phyloP scores from a whole-genome alignment of 805 yeast species.

The Schizosaccharomyces osmophilus region DNA sequence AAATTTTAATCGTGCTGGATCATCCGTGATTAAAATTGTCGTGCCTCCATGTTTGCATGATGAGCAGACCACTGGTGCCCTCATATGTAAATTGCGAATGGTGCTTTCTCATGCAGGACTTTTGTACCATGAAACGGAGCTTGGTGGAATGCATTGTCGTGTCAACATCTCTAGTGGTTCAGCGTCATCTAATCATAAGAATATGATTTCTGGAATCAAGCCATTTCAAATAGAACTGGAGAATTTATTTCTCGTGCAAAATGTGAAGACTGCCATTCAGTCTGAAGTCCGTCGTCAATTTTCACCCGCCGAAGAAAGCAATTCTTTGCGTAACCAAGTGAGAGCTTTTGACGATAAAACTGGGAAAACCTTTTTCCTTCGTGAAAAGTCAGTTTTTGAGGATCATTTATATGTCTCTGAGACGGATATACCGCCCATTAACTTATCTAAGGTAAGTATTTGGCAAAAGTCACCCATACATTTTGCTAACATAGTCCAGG shows the following conservation, averaged over 20 bases:
- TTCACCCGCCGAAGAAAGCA: conserved; percentile 19
- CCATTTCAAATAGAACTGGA: neutral
- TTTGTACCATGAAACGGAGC: conserved; percentile 75
- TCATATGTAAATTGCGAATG: conserved; percentile 57
- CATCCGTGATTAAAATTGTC: conserved; percentile 73
- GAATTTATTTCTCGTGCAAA: neutral
- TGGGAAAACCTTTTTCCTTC: conserved; percentile 29
- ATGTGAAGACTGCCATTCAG: neutral
- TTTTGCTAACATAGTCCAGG: no score
- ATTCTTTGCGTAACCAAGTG: conserved; percentile 30
- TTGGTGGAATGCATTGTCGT: conserved; percentile 87
- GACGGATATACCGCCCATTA: conserved; percentile 42
- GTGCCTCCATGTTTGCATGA: conserved; percentile 65
- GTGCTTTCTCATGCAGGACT: conserved; percentile 42
- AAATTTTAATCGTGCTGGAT: conserved; percentile 65
- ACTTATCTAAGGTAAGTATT: no score
- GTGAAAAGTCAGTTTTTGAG: conserved; percentile 56
- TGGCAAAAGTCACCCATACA: no score
- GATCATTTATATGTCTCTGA: conserved; percentile 92
- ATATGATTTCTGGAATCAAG: neutral
- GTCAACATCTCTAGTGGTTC: conserved; percentile 53
- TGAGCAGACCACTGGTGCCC: conserved; percentile 45
- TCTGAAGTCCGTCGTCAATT: conserved; percentile 50
- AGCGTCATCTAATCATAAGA: no score
- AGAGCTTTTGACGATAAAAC: conserved; percentile 73